Percentiles rank a stretch among this genome's conserved stretches.
These are phyloP conservation scores for Millerozyma miso DNA, from an alignment of 805 yeast species.

Conservation along the genomic window DNA sequence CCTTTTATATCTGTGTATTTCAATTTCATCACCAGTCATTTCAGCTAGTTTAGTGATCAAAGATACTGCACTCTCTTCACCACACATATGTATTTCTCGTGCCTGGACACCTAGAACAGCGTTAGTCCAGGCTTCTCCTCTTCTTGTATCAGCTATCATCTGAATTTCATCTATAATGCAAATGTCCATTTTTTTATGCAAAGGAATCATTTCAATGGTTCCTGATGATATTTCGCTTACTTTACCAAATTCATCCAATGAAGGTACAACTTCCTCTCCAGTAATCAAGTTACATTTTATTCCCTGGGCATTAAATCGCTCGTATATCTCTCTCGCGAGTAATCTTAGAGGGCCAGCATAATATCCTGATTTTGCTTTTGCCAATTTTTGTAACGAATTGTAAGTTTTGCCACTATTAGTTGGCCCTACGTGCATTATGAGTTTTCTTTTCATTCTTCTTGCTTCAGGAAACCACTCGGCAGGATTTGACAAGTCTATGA, in stretches of 20 bases:
- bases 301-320: slow-evolving; percentile 64
- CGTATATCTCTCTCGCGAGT: slow-evolving; percentile 88
- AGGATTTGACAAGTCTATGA: slow-evolving; percentile 32
- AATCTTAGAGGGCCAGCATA: slow-evolving; percentile 93
- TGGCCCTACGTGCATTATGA: slow-evolving; percentile 95
- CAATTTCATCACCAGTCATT: slow-evolving; percentile 76
- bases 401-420: slow-evolving; percentile 96
- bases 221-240: slow-evolving; percentile 78
- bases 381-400: slow-evolving; percentile 67
- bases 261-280: slow-evolving; percentile 89
- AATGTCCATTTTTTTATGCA: slow-evolving; percentile 65
- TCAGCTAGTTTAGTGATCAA: slow-evolving; percentile 54
- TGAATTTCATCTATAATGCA: slow-evolving; percentile 95
- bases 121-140: slow-evolving; percentile 95
- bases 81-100: slow-evolving; percentile 85
- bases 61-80: slow-evolving; percentile 82
- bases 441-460: slow-evolving; percentile 67
- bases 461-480: slow-evolving; percentile 80
- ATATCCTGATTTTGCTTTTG: slow-evolving; percentile 66
- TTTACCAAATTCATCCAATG: slow-evolving; percentile 63
- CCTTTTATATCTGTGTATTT: slow-evolving; percentile 67
- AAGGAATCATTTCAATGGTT: slow-evolving; percentile 90
- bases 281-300: slow-evolving; percentile 80
- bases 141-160: slow-evolving; percentile 72
- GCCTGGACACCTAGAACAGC: slow-evolving; percentile 86